Conservation (phyloP, 805 yeast genomes). For the Priceomyces castillae region DNA sequence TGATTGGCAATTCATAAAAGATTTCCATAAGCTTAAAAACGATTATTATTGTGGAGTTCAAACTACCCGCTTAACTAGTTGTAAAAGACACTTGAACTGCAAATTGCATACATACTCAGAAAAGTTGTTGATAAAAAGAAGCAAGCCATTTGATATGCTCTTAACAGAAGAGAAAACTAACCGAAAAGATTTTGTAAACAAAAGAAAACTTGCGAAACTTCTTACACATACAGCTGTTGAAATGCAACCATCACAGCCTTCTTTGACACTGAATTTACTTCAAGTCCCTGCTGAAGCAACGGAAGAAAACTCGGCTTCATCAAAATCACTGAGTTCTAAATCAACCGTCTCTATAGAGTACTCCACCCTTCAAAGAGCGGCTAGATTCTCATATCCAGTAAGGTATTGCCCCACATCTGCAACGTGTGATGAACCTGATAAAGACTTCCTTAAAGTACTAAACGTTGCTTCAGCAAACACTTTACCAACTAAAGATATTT, state of each 20-base stretch:
- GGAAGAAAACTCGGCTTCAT: background rate
- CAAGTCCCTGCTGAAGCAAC: background rate
- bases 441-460: background rate
- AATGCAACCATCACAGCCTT: background rate
- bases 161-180: slow-evolving; percentile 1
- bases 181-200: slow-evolving; percentile 1
- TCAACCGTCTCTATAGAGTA: background rate
- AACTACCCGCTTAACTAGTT: slow-evolving; percentile 6
- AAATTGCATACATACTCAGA: slow-evolving; percentile 5
- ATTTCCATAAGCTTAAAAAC: slow-evolving; percentile 2
- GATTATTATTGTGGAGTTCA: slow-evolving; percentile 15
- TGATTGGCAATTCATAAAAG: slow-evolving; percentile 1
- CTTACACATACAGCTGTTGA: background rate
- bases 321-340: background rate
- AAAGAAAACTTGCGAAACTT: slow-evolving; percentile 2
- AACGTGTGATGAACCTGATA: background rate
- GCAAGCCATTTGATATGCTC: slow-evolving; percentile 4
- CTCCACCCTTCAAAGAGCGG: background rate
- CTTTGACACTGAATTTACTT: background rate
- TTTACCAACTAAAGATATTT: background rate
- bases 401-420: slow-evolving; percentile 2
- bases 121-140: slow-evolving; percentile 6
- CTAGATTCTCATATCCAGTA: background rate
- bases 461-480: background rate
- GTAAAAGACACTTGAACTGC: slow-evolving; percentile 8